Evolutionary conservation across 371 early-diverging fungal species (phyloP), one percentile per base, ranked within the genome.

Genomic region (Mortierella sp.): DNA sequence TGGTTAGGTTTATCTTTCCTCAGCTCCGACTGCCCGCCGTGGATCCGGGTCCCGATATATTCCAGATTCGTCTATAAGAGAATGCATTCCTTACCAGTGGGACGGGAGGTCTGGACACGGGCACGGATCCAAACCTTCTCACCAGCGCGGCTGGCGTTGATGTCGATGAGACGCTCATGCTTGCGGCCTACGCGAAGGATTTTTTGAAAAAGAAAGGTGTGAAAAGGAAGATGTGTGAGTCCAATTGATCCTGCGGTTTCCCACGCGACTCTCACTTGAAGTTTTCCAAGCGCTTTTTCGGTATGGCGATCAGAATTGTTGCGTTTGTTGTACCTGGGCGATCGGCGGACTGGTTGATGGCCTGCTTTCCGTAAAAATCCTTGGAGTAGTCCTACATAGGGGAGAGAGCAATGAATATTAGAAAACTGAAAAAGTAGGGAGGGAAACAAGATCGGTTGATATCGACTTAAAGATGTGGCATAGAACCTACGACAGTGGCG

Each of bases 31-130:
- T 31, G 34, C 16, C 48, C 24, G 64, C 34, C 37, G 37, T 64
- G 34, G 64, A 19, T 21, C 64, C 3, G 24, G 24, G 64, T 73
- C 46, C 13, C 21, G 64, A n/a, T 64, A 61, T 26, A 16, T 40
- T 50, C 71, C 54, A 43, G 34, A 6, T 14, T 50, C 24, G 43
- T 19, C 48, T 55, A 9, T 64, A 8, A 64, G 5, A 31, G 31
- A 31, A 11, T 16, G 57, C 14, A 5, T 24, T 43, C 54, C 87
- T 76, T 90, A 90, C 98, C 96, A n/a, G 94, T 95, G 37, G 95
- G 92, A 74, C 98, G 95, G 72, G 95, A 94, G 19, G 92, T 95
- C 81, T 98, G 98, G 34, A 99, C 94, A 75, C 99, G 95, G 28
- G 96, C 99, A 77, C 96, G 94, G 72, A 98, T 89, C 76, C 92